Percentiles rank a stretch among this genome's conserved stretches.
These are phyloP conservation scores for Fomes fomentarius DNA, from an alignment of 1,284 basidiomycete species.

Conservation along the genomic window DNA sequence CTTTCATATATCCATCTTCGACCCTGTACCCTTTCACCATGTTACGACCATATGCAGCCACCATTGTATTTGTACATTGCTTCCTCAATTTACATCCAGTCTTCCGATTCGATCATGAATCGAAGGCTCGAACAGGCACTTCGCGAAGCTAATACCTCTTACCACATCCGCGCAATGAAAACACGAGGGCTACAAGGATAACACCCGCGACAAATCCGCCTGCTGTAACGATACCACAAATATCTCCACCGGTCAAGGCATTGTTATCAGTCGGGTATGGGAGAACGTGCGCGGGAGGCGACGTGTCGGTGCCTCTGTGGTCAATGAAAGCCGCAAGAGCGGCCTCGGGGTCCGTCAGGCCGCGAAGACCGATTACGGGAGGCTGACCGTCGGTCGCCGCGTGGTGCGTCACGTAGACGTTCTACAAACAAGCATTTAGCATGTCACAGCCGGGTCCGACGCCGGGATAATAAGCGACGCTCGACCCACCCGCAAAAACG, in stretches of 20 bases:
- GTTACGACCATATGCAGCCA: conserved; percentile 7
- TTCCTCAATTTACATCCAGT: conserved; percentile 1
- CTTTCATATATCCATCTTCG: conserved; percentile 8
- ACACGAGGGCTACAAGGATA: conserved; percentile 28
- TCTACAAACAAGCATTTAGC: conserved; percentile 37
- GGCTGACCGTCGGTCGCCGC: conserved; percentile 43
- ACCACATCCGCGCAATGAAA: conserved; percentile 11
- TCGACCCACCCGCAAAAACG: conserved; percentile 53
- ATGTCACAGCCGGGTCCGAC: conserved; percentile 7
- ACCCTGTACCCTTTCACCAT: conserved; percentile 6
- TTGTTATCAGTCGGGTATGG: conserved; percentile 16
- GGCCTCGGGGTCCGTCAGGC: conserved; percentile 44
- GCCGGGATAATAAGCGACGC: neutral
- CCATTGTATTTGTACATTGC: conserved; percentile 13
- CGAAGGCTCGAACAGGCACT: neutral
- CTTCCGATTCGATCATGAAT: conserved; percentile 2
- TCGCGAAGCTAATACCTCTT: conserved; percentile 15
- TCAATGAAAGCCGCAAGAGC: conserved; percentile 45
- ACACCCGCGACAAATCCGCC: conserved; percentile 36
- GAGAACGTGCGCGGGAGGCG: conserved; percentile 31
- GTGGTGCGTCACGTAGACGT: conserved; percentile 56
- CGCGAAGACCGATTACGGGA: conserved; percentile 52
- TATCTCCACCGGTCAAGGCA: conserved; percentile 26
- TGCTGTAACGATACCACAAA: conserved; percentile 33
- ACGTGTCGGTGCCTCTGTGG: conserved; percentile 48